These are phyloP conservation scores for Nicotiana otophora DNA, from an alignment of 257 asterid species.

Conservation along the genomic window DNA sequence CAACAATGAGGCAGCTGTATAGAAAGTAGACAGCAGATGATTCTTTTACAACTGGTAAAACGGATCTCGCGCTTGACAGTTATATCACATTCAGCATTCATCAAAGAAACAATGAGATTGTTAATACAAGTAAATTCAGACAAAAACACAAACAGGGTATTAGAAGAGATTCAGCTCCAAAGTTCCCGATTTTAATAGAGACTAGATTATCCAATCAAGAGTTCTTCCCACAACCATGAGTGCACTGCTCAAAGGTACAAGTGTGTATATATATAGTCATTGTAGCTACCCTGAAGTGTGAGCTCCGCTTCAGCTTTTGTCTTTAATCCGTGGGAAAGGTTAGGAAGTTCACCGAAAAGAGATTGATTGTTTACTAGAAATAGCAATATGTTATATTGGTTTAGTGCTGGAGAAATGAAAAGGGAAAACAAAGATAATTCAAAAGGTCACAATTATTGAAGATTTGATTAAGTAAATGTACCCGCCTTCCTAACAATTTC, in stretches of 20 bases:
- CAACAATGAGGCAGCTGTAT: background rate
- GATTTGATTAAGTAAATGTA: background rate
- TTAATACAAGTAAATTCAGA: background rate
- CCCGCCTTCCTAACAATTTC: background rate
- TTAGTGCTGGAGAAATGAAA: background rate
- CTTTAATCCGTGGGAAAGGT: slow-evolving; percentile 66
- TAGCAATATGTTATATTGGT: background rate
- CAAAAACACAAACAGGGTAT: background rate
- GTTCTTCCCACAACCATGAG: slow-evolving; percentile 43
- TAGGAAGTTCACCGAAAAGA: slow-evolving; percentile 55
- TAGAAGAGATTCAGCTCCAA: slow-evolving; percentile 40
- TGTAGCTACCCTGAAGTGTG: slow-evolving; percentile 76
- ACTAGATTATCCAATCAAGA: slow-evolving; percentile 21
- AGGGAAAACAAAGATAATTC: background rate
- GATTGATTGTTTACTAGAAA: slow-evolving; percentile 64
- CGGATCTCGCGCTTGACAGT: background rate
- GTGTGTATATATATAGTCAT: slow-evolving; percentile 55
- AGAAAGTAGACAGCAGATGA: background rate
- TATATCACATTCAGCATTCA: background rate
- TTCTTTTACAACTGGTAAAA: background rate
- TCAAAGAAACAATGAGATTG: background rate
- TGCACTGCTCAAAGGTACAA: slow-evolving; percentile 82
- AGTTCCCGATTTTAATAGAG: slow-evolving; percentile 47
- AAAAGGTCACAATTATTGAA: background rate
- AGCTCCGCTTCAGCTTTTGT: slow-evolving; percentile 46